These are phyloP conservation scores for Bidens hawaiensis DNA, from an alignment of 140 eudicot species.

Conservation along the genomic window DNA sequence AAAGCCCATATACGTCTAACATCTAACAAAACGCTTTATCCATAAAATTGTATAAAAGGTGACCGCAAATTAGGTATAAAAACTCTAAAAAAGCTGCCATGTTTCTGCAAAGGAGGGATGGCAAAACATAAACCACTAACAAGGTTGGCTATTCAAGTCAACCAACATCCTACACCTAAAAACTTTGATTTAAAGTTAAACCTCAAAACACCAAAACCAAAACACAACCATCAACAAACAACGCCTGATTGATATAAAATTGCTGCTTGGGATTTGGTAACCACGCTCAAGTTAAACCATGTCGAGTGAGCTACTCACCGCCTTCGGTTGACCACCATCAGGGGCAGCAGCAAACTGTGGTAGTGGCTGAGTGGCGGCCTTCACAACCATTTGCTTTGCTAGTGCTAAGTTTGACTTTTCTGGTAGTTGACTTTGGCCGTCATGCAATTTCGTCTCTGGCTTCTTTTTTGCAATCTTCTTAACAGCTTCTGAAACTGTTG, in stretches of 20 bases:
- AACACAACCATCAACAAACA: slow-evolving; percentile 13
- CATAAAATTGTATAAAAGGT: neutral
- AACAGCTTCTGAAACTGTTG: slow-evolving; percentile 20
- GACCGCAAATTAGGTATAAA: neutral
- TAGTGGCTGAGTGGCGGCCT: slow-evolving; percentile 31
- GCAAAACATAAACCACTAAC: slow-evolving; percentile 21
- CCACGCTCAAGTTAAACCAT: slow-evolving; percentile 12
- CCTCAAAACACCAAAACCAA: slow-evolving; percentile 17
- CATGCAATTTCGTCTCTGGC: slow-evolving; percentile 39
- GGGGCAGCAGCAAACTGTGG: slow-evolving; percentile 14
- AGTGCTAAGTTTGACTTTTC: slow-evolving; percentile 41
- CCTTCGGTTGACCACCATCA: slow-evolving; percentile 10
- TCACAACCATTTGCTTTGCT: slow-evolving; percentile 41
- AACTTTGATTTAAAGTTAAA: slow-evolving; percentile 20
- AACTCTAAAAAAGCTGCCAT: slow-evolving; percentile 1
- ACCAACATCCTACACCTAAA: slow-evolving; percentile 22
- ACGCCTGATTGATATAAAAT: neutral
- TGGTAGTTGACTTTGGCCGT: slow-evolving; percentile 30
- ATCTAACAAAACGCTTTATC: neutral
- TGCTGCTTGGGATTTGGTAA: slow-evolving; percentile 23
- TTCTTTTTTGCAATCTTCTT: slow-evolving; percentile 68
- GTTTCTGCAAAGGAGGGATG: slow-evolving; percentile 7
- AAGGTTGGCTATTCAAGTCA: slow-evolving; percentile 13
- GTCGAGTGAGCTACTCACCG: slow-evolving; percentile 22
- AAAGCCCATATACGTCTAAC: neutral